A percentile compares a stretch with the other conserved stretches of the same genome.
Conservation (phyloP, 768 basidiomycete species). For the Boletus barrowsii region DNA sequence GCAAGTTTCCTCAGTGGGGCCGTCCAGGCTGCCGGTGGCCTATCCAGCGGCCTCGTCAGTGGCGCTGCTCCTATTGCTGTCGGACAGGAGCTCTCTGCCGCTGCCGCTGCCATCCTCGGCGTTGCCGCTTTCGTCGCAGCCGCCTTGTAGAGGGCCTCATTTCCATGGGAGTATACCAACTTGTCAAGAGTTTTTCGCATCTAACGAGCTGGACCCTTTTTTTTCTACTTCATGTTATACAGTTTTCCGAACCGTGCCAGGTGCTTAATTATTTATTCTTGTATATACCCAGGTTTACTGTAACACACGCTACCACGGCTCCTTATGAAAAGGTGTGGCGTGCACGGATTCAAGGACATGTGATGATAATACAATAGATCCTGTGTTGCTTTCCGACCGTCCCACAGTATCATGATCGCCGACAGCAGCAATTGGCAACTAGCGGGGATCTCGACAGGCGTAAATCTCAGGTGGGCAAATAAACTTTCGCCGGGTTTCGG, state of each 20-base stretch:
- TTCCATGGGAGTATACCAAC: slow-evolving; percentile 15
- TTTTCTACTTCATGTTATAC: slow-evolving; percentile 5
- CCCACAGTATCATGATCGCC: slow-evolving; percentile 5
- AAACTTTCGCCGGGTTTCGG: slow-evolving; percentile 7
- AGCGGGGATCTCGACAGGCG: slow-evolving; percentile 22
- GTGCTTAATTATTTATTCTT: slow-evolving; percentile 11
- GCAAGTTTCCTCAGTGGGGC: slow-evolving; percentile 63
- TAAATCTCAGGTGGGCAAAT: slow-evolving; percentile 12
- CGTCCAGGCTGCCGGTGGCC: slow-evolving; percentile 65
- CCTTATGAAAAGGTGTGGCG: not conserved
- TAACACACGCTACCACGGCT: slow-evolving; percentile 3
- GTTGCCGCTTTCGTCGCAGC: slow-evolving; percentile 33
- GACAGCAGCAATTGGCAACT: not conserved
- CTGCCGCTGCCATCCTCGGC: slow-evolving; percentile 32
- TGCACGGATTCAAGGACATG: not conserved
- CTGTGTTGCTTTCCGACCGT: not conserved
- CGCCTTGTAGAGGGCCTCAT: slow-evolving; percentile 21
- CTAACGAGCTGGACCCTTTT: slow-evolving; percentile 20
- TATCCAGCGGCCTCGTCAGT: slow-evolving; percentile 38
- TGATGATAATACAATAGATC: slow-evolving; percentile 2
- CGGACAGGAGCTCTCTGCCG: slow-evolving; percentile 26
- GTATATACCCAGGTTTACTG: slow-evolving; percentile 20
- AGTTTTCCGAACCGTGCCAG: slow-evolving; percentile 5
- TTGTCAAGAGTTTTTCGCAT: slow-evolving; percentile 16
- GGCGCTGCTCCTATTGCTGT: slow-evolving; percentile 25